These are phyloP conservation scores for Amphibolis antarctica DNA, from an alignment of 106 monocot genomes.

Conservation along the genomic window DNA sequence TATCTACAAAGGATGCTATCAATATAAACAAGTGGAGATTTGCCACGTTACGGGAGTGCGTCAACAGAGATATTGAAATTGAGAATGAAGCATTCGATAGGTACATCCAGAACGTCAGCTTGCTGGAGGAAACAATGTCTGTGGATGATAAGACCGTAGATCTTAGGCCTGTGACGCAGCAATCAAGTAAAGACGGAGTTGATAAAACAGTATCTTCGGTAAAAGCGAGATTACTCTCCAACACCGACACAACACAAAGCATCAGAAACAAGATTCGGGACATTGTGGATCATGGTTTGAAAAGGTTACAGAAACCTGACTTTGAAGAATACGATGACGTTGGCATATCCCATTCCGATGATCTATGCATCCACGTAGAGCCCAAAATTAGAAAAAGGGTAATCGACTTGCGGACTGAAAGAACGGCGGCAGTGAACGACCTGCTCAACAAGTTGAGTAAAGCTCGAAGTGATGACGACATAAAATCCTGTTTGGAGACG, in stretches of 20 bases:
- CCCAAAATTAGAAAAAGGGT: slow-evolving; percentile 15
- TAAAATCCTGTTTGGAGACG: slow-evolving; percentile 12
- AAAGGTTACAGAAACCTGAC: slow-evolving; percentile 3
- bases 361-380: neutral
- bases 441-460: slow-evolving; percentile 21
- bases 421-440: slow-evolving; percentile 5
- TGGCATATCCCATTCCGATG: neutral
- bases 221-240: slow-evolving; percentile 42
- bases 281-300: slow-evolving; percentile 20
- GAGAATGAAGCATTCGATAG: slow-evolving; percentile 88
- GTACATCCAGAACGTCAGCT: slow-evolving; percentile 52
- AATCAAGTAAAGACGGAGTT: slow-evolving; percentile 15
- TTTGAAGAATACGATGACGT: neutral
- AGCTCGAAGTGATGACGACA: slow-evolving; percentile 19
- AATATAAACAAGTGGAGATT: slow-evolving; percentile 82
- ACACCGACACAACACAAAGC: slow-evolving; percentile 13
- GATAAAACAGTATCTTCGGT: slow-evolving; percentile 23
- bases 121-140: slow-evolving; percentile 60
- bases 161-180: neutral
- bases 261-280: slow-evolving; percentile 23
- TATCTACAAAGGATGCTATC: slow-evolving; percentile 41
- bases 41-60: slow-evolving; percentile 58
- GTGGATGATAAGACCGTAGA: neutral
- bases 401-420: slow-evolving; percentile 4
- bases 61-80: slow-evolving; percentile 50